Conservation (phyloP, 1,139 yeast species). For the Debaryomyces sp. region DNA sequence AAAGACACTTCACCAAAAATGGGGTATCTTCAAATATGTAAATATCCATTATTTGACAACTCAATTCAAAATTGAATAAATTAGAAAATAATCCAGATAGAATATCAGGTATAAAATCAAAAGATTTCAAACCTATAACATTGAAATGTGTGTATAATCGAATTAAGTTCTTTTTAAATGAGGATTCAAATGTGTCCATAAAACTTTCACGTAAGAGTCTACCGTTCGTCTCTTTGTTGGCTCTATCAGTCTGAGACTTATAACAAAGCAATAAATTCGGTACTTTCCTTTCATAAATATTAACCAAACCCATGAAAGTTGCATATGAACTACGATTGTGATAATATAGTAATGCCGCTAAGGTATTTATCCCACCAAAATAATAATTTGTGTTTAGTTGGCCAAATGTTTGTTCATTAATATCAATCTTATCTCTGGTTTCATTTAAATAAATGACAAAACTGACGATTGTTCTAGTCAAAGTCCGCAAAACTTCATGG, state of each 20-base stretch:
- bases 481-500: conserved; percentile 26
- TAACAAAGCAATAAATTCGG: conserved; percentile 23
- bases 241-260: neutral
- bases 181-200: conserved; percentile 46
- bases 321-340: conserved; percentile 35
- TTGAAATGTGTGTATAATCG: conserved; percentile 54
- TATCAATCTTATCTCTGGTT: conserved; percentile 13
- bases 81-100: conserved; percentile 24
- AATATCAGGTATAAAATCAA: conserved; percentile 28
- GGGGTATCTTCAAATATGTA: conserved; percentile 64
- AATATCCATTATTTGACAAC: conserved; percentile 51
- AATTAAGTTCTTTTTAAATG: conserved; percentile 47
- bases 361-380: conserved; percentile 27
- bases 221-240: neutral
- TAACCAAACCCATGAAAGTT: conserved; percentile 49
- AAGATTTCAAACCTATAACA: conserved; percentile 34
- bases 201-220: conserved; percentile 19
- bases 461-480: conserved; percentile 29
- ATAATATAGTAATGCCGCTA: conserved; percentile 47
- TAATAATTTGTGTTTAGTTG: conserved; percentile 17
- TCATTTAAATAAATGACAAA: conserved; percentile 24
- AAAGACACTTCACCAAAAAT: conserved; percentile 47
- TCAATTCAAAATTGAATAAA: conserved; percentile 27
- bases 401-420: conserved; percentile 10
- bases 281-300: conserved; percentile 39